A percentile compares a stretch with the other conserved stretches of the same genome.
Evolutionary conservation across 441 rosid species (phyloP).

Genomic region (Mallotus repandus): DNA sequence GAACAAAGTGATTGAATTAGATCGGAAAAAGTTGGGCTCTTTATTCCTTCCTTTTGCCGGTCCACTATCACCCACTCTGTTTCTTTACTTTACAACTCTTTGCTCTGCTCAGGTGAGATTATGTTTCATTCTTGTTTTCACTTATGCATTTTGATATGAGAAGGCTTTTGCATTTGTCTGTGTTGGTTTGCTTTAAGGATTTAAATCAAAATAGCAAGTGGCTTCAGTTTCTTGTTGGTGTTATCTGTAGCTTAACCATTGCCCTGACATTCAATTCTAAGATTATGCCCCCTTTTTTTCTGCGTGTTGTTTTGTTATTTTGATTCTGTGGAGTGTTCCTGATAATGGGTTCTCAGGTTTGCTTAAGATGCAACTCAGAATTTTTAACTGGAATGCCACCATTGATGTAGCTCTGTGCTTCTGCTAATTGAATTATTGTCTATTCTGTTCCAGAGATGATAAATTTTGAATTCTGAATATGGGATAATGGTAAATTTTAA

Average conservation of each 20-base stretch:
- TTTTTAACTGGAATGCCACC: neutral
- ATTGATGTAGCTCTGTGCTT: neutral
- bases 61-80: no score
- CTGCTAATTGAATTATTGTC: neutral
- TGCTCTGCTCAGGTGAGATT: slow-evolving; percentile 4
- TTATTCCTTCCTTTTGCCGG: no score
- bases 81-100: neutral
- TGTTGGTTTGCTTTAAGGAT: neutral
- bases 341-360: neutral
- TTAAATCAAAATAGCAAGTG: no score
- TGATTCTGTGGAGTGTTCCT: neutral
- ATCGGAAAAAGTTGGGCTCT: no score
- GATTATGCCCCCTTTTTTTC: no score
- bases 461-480: neutral
- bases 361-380: neutral
- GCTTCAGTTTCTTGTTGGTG: neutral
- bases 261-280: no score
- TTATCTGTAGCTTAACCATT: no score
- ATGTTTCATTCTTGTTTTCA: neutral
- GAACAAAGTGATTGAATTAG: no score
- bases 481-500: neutral
- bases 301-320: neutral
- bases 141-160: neutral
- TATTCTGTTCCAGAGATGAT: neutral
- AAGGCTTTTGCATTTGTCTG: neutral